Evolutionary conservation across 192 early-diverging fungal species (phyloP), one percentile per base, ranked within the genome.

Genomic region (Entomortierella chlamydospora): DNA sequence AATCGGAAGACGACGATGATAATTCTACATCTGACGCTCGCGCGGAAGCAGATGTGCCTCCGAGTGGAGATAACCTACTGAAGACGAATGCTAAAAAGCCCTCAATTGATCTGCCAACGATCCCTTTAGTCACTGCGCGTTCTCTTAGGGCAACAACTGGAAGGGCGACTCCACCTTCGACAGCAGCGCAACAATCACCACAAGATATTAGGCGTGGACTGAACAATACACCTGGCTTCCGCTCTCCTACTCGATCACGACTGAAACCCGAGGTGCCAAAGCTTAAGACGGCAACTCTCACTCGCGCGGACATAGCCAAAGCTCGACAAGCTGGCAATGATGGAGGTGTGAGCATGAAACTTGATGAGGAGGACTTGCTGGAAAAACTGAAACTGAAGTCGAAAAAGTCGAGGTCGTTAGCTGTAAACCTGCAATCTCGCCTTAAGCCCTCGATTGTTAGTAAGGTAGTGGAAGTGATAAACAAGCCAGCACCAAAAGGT

Each of bases 401-500:
- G 61, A 83, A 74, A 33, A 70, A 66, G 25, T 79, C 68, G 17
- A 61, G 73, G 26, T 68, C 64, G 28, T 26, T 72, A 13, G 70
- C 70, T 18, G 55, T 68, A 4, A 81, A 41, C 34, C 42, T 72
- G 8, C 64, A 81, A 29, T 72, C 70, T 3, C 63, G 65, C 26
- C 55, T 81, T 8, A 72, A 68, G 56, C 64, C 67, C 8, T 78
- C 68, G 57, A 78, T 71, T 50, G 57, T 68, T n/a, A 68, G 66
- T 45, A 81, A 71, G 29, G 63, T 25, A 7, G 62, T 66, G 25
- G 23, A 59, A 60, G 68, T 71, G 34, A 77, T 72, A 43, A 80
- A 81, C 47, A 84, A 77, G 31, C 67, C 63, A 9, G 68, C 79
- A 12, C 81, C 83, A 10, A 85, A 83, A 54, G 84, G 84, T 33